Evolutionary conservation across 1,139 yeast genomes (phyloP).

Genomic region (Yamadazyma trypodendri): DNA sequence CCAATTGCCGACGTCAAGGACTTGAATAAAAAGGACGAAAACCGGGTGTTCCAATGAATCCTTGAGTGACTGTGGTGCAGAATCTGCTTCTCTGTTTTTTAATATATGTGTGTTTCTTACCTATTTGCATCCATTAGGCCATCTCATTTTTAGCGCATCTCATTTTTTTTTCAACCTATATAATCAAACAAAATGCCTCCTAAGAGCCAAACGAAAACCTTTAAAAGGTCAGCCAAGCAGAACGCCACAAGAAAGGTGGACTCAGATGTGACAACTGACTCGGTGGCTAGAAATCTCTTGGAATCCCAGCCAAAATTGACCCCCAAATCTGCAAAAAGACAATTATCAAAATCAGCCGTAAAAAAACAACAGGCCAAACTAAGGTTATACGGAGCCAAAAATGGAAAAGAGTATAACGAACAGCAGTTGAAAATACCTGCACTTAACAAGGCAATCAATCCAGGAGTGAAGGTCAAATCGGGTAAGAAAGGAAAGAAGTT

Average conservation of each 20-base stretch:
- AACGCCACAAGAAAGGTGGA: constrained; percentile 57
- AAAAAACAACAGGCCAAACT: constrained; percentile 66
- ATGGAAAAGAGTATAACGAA: constrained; percentile 67
- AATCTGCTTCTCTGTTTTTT: no score
- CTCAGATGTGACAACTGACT: constrained; percentile 65
- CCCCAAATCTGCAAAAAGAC: constrained; percentile 55
- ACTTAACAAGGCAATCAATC: constrained; percentile 77
- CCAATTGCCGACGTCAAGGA: constrained; percentile 36
- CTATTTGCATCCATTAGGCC: constrained; percentile 1
- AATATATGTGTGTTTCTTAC: not conserved
- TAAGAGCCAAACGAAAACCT: constrained; percentile 58
- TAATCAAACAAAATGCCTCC: constrained; percentile 29
- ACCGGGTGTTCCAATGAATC: constrained; percentile 12
- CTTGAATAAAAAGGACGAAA: constrained; percentile 21
- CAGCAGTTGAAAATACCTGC: constrained; percentile 76
- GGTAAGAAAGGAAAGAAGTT: constrained; percentile 96
- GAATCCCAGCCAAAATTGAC: constrained; percentile 62
- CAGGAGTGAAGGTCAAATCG: constrained; percentile 72
- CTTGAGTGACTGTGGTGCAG: no score
- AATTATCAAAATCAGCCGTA: constrained; percentile 50
- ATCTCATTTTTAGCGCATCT: constrained; percentile 7
- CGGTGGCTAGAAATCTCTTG: constrained; percentile 63
- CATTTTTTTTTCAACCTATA: constrained; percentile 5
- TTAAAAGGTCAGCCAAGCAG: constrained; percentile 53
- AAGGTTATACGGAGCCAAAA: constrained; percentile 69